These are phyloP conservation scores for Plasmodium cynomolgi DNA, from an alignment of 169 alveolate species.

Conservation along the genomic window DNA sequence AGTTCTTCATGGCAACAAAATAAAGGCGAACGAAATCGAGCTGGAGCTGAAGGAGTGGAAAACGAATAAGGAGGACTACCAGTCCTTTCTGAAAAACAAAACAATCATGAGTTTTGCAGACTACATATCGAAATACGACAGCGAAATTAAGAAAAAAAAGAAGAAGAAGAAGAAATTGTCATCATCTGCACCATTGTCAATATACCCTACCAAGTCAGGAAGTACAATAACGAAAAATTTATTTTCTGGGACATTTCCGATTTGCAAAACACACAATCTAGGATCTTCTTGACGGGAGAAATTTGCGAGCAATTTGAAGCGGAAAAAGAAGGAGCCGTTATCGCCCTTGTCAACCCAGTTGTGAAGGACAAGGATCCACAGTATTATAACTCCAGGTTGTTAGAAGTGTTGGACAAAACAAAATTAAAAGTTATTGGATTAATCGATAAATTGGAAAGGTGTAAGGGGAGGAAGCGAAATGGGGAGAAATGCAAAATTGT, in stretches of 20 bases:
- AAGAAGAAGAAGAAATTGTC: slow-evolving; percentile 7
- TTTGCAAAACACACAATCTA: slow-evolving; percentile 50
- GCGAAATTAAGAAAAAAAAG: slow-evolving; percentile 59
- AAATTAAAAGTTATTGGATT: slow-evolving; percentile 28
- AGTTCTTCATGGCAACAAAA: not conserved
- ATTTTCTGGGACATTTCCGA: slow-evolving; percentile 73
- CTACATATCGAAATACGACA: slow-evolving; percentile 48
- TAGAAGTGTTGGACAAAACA: slow-evolving; percentile 7
- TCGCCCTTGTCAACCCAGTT: slow-evolving; percentile 50
- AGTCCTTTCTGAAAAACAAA: slow-evolving; percentile 10
- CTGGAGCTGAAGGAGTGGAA: slow-evolving; percentile 29
- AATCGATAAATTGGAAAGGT: slow-evolving; percentile 47
- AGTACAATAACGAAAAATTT: slow-evolving; percentile 53
- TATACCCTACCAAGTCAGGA: slow-evolving; percentile 64
- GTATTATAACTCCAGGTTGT: slow-evolving; percentile 38
- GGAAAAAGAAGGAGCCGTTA: slow-evolving; percentile 55
- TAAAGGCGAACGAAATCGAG: slow-evolving; percentile 29
- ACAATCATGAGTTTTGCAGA: slow-evolving; percentile 31
- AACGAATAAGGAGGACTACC: slow-evolving; percentile 31
- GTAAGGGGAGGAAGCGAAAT: slow-evolving; percentile 46
- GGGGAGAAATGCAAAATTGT: slow-evolving; percentile 34
- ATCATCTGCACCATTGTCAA: slow-evolving; percentile 56
- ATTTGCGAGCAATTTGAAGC: slow-evolving; percentile 41
- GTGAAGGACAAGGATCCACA: slow-evolving; percentile 58
- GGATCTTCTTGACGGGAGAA: slow-evolving; percentile 62